Percentiles rank a stretch among this genome's conserved stretches.
Evolutionary conservation across 1,139 yeast species (phyloP).

Genomic region (Candida sanyaensis): DNA sequence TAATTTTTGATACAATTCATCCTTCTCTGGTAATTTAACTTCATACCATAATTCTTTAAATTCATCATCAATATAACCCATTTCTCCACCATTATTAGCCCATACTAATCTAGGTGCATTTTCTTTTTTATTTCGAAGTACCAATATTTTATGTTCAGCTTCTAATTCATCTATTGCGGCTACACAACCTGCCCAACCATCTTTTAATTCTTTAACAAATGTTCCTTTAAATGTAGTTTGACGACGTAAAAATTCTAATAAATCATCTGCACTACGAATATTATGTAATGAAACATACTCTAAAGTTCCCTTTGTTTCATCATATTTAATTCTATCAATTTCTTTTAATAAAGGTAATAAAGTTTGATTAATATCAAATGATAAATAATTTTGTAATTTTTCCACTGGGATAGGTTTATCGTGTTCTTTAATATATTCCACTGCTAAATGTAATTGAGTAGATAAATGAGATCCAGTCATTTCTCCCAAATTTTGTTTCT

Average conservation of each 20-base stretch:
- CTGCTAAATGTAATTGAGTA: conserved; percentile 83
- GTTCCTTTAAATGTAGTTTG: conserved; percentile 90
- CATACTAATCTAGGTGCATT: conserved; percentile 88
- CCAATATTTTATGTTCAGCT: conserved; percentile 72
- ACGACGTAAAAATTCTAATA: conserved; percentile 69
- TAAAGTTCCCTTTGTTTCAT: conserved; percentile 60
- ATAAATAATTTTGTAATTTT: conserved; percentile 60
- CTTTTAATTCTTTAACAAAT: conserved; percentile 84
- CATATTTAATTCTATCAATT: conserved; percentile 72
- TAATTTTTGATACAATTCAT: conserved; percentile 72
- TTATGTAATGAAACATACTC: conserved; percentile 90
- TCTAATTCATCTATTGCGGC: conserved; percentile 78
- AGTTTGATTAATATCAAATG: conserved; percentile 48
- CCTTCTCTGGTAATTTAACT: conserved; percentile 77
- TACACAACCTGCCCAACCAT: conserved; percentile 96
- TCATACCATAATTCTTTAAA: conserved; percentile 79
- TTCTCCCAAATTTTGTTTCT: conserved; percentile 28
- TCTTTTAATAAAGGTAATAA: conserved; percentile 71
- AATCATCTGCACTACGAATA: conserved; percentile 77
- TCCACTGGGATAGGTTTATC: conserved; percentile 69
- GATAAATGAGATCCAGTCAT: conserved; percentile 65
- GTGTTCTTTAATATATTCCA: conserved; percentile 73
- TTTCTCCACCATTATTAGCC: conserved; percentile 79
- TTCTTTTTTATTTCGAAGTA: conserved; percentile 88
- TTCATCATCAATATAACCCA: conserved; percentile 79